Evolutionary conservation across 805 yeast species (phyloP), one percentile per base, ranked within the genome.

Genomic region (Hanseniaspora jakobsenii): DNA sequence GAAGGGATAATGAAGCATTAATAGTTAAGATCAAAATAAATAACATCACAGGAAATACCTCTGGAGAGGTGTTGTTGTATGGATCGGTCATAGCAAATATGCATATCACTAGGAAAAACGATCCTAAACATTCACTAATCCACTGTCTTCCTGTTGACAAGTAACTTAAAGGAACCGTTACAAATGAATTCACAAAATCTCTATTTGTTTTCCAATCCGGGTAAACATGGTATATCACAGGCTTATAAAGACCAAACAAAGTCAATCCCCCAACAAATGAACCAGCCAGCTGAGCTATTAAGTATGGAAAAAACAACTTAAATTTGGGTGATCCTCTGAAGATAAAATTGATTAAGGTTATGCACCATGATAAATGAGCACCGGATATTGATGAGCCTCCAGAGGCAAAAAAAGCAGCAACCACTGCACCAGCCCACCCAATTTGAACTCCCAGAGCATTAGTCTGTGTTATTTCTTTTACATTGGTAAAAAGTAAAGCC

Each of bases 301-400:
- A 52, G 54, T 71, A 73, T 26, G 62, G 47, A 30, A 42, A 42
- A 21, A 67, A 71, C 19, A 44, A 22, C 49, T 70, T 72, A 38
- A 58, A 59, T 63, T 70, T 63, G 27, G 77, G 77, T 53, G 73
- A 72, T 13, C 69, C 70, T 57, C 78, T 65, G 52, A 59, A 73
- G 10, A 69, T 52, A 48, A 71, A 71, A 52, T 69, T 63, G 12
- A 66, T 56, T 10, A 73, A 39, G 1, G 77, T 71, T 28, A 72
- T 65, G 46, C 74, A 71, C 4, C 77, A 76, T 54, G 73, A 73
- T 48, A 72, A 54, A 56, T 72, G 78, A n/a, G 72, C 78, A 56
- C 76, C 77, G 31, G 76, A 71, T 44, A 72, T 61, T 7, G 65
- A 63, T 49, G 60, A 55, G 50, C 78, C 78, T 48, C 75, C 75